phyloP scores from a whole-genome alignment of 805 yeast species.

The Monosporozyma aerobia region DNA sequence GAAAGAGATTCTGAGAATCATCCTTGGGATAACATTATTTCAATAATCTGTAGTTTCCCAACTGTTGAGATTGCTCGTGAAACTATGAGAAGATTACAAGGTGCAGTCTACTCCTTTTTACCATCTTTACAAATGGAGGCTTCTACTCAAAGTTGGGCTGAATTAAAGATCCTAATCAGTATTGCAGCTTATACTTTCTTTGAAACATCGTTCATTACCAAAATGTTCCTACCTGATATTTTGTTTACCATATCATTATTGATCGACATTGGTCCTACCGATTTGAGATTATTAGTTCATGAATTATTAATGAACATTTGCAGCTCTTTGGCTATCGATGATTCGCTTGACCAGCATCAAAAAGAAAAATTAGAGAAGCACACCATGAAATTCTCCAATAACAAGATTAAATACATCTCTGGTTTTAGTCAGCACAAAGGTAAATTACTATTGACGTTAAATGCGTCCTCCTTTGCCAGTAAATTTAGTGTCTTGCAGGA shows the following conservation, averaged over 20 bases:
- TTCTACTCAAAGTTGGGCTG: constrained; percentile 54
- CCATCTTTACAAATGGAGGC: constrained; percentile 35
- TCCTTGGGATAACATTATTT: constrained; percentile 54
- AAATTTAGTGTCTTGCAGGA: constrained; percentile 43
- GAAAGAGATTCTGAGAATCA: constrained; percentile 71
- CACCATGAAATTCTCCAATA: constrained; percentile 38
- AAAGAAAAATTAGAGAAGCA: constrained; percentile 38
- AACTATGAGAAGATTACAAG: constrained; percentile 48
- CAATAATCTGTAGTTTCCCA: constrained; percentile 56
- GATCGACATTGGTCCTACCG: constrained; percentile 40
- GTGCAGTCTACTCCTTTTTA: constrained; percentile 42
- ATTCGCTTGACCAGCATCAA: constrained; percentile 36
- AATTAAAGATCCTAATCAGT: constrained; percentile 57
- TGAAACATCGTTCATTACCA: constrained; percentile 53
- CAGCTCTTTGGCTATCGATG: constrained; percentile 57
- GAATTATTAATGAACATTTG: constrained; percentile 56
- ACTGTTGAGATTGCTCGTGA: constrained; percentile 65
- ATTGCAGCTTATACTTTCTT: constrained; percentile 59
- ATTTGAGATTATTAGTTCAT: constrained; percentile 53
- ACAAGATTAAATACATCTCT: constrained; percentile 57
- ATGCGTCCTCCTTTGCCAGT: constrained; percentile 31
- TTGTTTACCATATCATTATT: constrained; percentile 56
- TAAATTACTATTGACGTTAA: constrained; percentile 28
- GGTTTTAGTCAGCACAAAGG: constrained; percentile 53
- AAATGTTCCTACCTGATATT: constrained; percentile 61